These are phyloP conservation scores for Penicillium waksmanii DNA, from an alignment of 495 filamentous ascomycete genomes.

Conservation along the genomic window DNA sequence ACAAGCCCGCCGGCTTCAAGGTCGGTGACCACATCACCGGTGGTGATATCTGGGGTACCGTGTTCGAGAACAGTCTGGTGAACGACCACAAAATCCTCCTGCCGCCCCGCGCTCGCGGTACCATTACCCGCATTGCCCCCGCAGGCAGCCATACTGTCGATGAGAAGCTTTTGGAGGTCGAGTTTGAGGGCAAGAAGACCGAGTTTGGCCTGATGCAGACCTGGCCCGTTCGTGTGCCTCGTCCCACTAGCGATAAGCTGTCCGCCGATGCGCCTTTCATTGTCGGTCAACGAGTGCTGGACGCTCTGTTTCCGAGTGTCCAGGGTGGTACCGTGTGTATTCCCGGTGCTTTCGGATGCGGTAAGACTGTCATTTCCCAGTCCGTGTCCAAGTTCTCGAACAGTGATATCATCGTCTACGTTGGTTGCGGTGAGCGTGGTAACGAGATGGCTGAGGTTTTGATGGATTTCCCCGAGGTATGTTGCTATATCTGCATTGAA, in stretches of 20 bases:
- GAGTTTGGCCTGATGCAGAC: slow-evolving; percentile 97
- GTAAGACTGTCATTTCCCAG: slow-evolving; percentile 99
- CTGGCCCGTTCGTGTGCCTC: slow-evolving; percentile 97
- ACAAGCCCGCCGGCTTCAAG: slow-evolving; percentile 80
- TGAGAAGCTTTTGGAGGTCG: slow-evolving; percentile 92
- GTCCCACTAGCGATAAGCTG: slow-evolving; percentile 87
- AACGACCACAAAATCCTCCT: slow-evolving; percentile 93
- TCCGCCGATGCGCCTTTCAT: slow-evolving; percentile 87
- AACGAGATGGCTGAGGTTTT: slow-evolving; percentile 99
- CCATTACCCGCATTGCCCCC: slow-evolving; percentile 85
- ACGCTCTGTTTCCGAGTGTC: slow-evolving; percentile 96
- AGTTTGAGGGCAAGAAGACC: slow-evolving; percentile 94
- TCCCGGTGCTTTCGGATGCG: slow-evolving; percentile 97
- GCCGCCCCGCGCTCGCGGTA: slow-evolving; percentile 88
- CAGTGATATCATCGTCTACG: slow-evolving; percentile 98
- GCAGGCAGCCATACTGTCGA: slow-evolving; percentile 93
- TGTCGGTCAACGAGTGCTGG: slow-evolving; percentile 94
- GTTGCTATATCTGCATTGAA: slow-evolving; percentile 29
- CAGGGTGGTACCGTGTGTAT: slow-evolving; percentile 98
- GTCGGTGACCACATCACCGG: slow-evolving; percentile 96
- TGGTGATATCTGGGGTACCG: slow-evolving; percentile 90
- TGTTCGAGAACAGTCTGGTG: slow-evolving; percentile 95
- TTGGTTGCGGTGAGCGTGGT: slow-evolving; percentile 96
- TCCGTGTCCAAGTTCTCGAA: slow-evolving; percentile 99
- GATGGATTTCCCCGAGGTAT: slow-evolving; percentile 95